Evolutionary conservation across 257 asterid species (phyloP), one percentile per base, ranked within the genome.

Genomic region (Vinca minor): DNA sequence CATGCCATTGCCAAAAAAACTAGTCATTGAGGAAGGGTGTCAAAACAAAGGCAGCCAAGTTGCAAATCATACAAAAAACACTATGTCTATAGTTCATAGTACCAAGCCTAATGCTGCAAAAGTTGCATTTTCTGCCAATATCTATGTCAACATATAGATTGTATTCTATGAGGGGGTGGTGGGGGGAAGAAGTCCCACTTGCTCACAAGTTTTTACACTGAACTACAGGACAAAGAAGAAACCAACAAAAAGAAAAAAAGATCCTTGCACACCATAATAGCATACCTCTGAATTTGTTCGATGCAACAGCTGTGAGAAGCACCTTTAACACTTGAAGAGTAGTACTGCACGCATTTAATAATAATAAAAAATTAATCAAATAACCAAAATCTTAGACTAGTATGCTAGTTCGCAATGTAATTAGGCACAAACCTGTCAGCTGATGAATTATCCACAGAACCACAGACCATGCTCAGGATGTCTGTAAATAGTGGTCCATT

Each of bases 311-410:
- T 57, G 97, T 89, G 70, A 93, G 92, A 75, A 89, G 94, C 75
- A 89, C 99, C 84, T 93, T 93, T 77, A 93, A 76, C 35, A 93
- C 96, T 85, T 93, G 97, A 76, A 93, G 99, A 72, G 90, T 82
- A 14, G 99, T 93, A 67, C 99, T 93, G 97, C 84, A 80, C 62
- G 69, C 68, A 76, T 67, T 71, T 64, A n/a, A n/a, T n/a, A n/a
- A n/a, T 38, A 49, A 69, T 47, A 13, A 72, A 34, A 2, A 70
- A 76, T 83, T 55, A 68, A 15, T 63, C 41, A 28, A 45, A 60
- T 70, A 72, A 58, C 48, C 64, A 41, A 68, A 48, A 54, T 20
- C 53, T 58, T n/a, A n/a, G 35, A 71, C 41, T 55, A 65, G 42
- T 69, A 75, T 47, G 44, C 55, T 67, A 71, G 63, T 45, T 29